Evolutionary conservation across 169 alveolate genomes (phyloP).

Genomic region (Theileria orientalis): DNA sequence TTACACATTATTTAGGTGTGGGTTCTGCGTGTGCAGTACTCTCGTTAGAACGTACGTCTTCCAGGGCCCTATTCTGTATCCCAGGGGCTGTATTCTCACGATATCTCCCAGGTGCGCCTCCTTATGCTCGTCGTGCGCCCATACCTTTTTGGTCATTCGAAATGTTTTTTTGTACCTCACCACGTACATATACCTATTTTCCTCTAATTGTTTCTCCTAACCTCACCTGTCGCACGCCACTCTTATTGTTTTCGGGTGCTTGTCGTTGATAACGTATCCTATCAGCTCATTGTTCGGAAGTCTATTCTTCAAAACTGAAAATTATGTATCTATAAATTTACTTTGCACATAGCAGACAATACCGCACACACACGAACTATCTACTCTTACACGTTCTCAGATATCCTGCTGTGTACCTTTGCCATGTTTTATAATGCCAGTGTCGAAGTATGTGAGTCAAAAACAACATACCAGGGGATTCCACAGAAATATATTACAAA

Average conservation of each 20-base stretch:
- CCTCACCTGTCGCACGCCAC: constrained; percentile 86
- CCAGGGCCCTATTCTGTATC: constrained; percentile 83
- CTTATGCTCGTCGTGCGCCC: constrained; percentile 86
- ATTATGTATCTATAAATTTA: background rate
- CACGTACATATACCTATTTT: constrained; percentile 83
- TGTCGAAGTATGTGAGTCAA: constrained; percentile 47
- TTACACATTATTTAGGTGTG: constrained; percentile 16
- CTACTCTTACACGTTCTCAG: constrained; percentile 79
- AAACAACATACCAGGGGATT: constrained; percentile 42
- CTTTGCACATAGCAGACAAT: background rate
- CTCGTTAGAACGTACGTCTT: constrained; percentile 75
- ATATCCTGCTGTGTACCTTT: constrained; percentile 85
- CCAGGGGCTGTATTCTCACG: constrained; percentile 89
- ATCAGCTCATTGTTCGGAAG: constrained; percentile 84
- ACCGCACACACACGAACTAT: background rate
- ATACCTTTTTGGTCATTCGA: constrained; percentile 84
- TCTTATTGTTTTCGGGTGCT: constrained; percentile 87
- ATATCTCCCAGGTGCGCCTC: constrained; percentile 86
- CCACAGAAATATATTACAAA: constrained; percentile 11
- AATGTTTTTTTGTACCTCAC: constrained; percentile 86
- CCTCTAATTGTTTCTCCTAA: background rate
- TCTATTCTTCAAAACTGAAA: constrained; percentile 77
- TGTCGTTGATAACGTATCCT: constrained; percentile 89
- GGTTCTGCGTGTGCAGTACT: constrained; percentile 68
- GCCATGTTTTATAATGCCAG: constrained; percentile 90